phyloP scores from a whole-genome alignment of 495 filamentous ascomycete genomes.

The Hapsidospora chrysogenum region DNA sequence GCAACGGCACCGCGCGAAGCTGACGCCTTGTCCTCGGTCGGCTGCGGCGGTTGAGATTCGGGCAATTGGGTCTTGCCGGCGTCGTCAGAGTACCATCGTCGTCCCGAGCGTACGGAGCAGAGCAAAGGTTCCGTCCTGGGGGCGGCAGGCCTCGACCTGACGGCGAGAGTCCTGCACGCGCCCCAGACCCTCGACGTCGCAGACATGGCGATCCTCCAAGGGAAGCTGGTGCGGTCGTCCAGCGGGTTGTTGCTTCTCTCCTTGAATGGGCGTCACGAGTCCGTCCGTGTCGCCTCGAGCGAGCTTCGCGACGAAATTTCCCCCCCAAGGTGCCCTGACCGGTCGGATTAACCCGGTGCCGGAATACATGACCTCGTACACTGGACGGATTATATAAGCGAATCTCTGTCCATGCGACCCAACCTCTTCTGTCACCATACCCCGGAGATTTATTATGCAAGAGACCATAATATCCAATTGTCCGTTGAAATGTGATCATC shows the following conservation, averaged over 20 bases:
- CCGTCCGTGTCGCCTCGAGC: neutral
- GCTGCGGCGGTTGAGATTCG: neutral
- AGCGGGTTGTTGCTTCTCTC: no score
- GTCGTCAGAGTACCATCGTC: slow-evolving; percentile 7
- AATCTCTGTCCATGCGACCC: no score
- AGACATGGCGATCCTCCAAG: slow-evolving; percentile 27
- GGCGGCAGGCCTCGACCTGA: slow-evolving; percentile 21
- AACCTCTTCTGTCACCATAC: no score
- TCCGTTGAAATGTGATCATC: no score
- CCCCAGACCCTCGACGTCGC: slow-evolving; percentile 29
- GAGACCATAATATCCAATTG: no score
- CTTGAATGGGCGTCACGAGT: neutral
- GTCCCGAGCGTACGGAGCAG: neutral
- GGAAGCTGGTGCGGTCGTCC: no score
- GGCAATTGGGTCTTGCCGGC: slow-evolving; percentile 5
- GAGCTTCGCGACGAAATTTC: neutral
- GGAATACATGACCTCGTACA: no score
- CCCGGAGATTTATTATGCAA: no score
- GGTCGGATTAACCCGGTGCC: no score
- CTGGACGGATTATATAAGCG: no score
- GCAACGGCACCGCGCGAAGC: neutral
- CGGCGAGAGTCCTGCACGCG: slow-evolving; percentile 24
- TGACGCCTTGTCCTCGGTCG: neutral
- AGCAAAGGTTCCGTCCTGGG: neutral
- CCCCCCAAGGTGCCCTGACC: no score